These are phyloP conservation scores for Leersia perrieri DNA, from an alignment of 176 grass and related monocot genomes.

Conservation along the genomic window DNA sequence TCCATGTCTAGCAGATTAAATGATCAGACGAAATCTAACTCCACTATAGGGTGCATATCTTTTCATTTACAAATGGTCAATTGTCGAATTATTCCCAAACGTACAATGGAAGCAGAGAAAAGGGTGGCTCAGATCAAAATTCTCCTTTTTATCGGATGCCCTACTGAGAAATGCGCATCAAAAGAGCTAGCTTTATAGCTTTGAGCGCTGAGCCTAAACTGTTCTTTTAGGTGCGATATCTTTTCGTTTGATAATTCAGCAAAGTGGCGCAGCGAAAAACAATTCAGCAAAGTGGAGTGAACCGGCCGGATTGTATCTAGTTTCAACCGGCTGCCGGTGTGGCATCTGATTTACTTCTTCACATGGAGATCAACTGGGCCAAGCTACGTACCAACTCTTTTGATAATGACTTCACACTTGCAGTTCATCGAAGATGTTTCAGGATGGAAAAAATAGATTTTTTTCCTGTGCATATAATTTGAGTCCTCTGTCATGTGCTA, in stretches of 20 bases:
- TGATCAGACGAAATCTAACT: neutral
- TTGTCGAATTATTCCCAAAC: conserved; percentile 2
- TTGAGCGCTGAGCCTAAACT: conserved; percentile 31
- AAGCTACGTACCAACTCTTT: conserved; percentile 30
- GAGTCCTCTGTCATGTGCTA: no score
- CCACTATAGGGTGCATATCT: neutral
- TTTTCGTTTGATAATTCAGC: conserved; percentile 44
- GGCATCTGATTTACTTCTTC: conserved; percentile 46
- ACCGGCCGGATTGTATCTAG: conserved; percentile 18
- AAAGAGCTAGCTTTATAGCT: conserved; percentile 17
- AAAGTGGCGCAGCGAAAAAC: conserved; percentile 20
- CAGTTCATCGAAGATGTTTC: neutral
- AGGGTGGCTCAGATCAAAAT: conserved; percentile 30
- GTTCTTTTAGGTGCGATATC: conserved; percentile 34
- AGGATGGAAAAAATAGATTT: neutral
- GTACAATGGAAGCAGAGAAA: conserved; percentile 6
- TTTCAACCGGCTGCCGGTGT: neutral
- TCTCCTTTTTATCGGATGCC: conserved; percentile 1
- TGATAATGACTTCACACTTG: conserved; percentile 30
- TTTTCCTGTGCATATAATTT: neutral
- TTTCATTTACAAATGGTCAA: neutral
- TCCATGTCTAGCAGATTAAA: neutral
- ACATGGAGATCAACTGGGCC: conserved; percentile 30
- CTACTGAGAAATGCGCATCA: conserved; percentile 6
- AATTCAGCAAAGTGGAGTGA: conserved; percentile 35